Evolutionary conservation across 805 yeast genomes (phyloP), one percentile per base, ranked within the genome.

Genomic region (Metschnikowia cubensis): DNA sequence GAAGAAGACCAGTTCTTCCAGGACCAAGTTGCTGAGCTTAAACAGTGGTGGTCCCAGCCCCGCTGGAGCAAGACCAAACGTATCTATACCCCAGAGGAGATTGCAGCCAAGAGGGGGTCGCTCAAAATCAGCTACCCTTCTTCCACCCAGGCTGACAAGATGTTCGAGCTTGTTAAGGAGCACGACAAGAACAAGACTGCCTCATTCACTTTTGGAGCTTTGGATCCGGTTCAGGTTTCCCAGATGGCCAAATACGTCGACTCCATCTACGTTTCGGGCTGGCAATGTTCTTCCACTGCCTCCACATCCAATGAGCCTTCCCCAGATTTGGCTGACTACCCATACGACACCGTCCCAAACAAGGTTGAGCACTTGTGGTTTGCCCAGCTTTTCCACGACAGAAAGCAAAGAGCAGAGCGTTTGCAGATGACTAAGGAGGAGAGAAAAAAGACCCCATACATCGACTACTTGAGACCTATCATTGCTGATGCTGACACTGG

Each of bases 241-340:
- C 97, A 92, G 74, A 92, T 92, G 98, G 96, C 96, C 61, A 89
- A 88, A 71, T 89, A 89, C 72, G 78, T 92, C 63, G 98, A 91
- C 71, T 81, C 96, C 11, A 81, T 92, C 60, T 92, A 92, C 70
- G 95, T 92, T 57, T 87, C 96, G 38, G 99, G 99, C 48, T 92
- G 99, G 99, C 99, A 92, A 77, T 91, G 96, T 70, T 90, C 97
- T 43, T 90, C 97, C 20, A 92, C 98, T 48, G 97, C 98, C 48
- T 90, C 97, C 15, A 88, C 96, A 38, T 88, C 97, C 37, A 92
- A 92, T 68, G 98, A 92, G 75, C 99, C 98, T 34, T 89, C 96
- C 38, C 98, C 98, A 50, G 99, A 92, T 77, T 81, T 92, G 65
- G 99, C 99, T 47, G 99, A 92, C 73, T 92, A 92, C 72, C 99